Evolutionary conservation across 331 rosid genomes (phyloP), one percentile per base, ranked within the genome.

Genomic region (Stylosanthes scabra): DNA sequence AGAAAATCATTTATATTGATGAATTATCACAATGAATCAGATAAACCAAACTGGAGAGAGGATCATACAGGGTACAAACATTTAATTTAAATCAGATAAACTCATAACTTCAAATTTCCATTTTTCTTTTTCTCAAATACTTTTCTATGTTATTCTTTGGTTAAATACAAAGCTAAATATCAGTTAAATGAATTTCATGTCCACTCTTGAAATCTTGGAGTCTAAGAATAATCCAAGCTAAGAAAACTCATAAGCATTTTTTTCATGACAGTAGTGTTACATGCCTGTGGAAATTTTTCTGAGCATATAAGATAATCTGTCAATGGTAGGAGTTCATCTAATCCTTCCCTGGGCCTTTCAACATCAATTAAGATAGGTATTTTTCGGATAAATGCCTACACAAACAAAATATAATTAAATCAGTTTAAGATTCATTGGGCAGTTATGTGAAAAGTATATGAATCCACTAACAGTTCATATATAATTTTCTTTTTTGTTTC

Each of bases 341-440:
- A 78, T 44, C 97, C 97, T 86, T 90, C 93, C 81, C 97, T 88
- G 66, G 78, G 79, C 76, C 81, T 86, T 90, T 95, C 99, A 59
- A 93, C 89, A 14, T 95, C 99, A 75, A 95, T 52, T 64, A 95
- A 70, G 83, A 95, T 86, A 55, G 96, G 82, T 79, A 95, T 90
- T 57, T 85, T 83, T 71, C 60, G 84, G 64, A 49, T 62, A 86
- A 77, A 76, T 25, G 99, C 97, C 99, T 95, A 91, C 50, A 66
- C 25, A 4, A 71, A 12, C 8, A 72, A 57, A 67, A 72, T 57
- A 72, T 57, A 59, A 44, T 44, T 39, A 15, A 27, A n/a, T 65
- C 45, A 39, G 34, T 60, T 52, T 41, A 9, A 7, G 9, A 41
- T 41, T 41, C 10, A 2, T 41, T 41, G 46, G 46, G 7, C 1